These are phyloP conservation scores for Phialemonium atrogriseum DNA, from an alignment of 2,329 filamentous ascomycete genomes.

Conservation along the genomic window DNA sequence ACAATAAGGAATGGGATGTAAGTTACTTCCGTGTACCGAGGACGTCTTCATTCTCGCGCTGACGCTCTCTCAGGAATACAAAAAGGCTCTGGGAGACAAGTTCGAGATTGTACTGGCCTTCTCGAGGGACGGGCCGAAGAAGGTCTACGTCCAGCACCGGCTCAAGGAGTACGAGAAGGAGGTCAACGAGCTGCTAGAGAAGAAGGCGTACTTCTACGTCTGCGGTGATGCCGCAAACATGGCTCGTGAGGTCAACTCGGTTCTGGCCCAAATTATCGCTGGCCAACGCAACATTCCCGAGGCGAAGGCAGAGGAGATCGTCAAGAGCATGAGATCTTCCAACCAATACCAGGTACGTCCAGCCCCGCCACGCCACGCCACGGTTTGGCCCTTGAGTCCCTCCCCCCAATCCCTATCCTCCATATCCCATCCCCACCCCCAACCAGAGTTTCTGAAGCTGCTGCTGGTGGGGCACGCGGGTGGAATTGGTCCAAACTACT, in stretches of 20 bases:
- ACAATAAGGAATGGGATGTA: conserved; percentile 88
- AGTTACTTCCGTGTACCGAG: conserved; percentile 34
- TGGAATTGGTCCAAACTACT: neutral
- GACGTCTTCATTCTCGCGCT: conserved; percentile 6
- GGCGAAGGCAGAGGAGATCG: conserved; percentile 86
- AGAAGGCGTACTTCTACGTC: conserved; percentile 94
- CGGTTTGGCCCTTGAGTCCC: too few species aligned
- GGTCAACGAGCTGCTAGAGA: conserved; percentile 75
- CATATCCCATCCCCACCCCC: conserved; percentile 1
- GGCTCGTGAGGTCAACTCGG: conserved; percentile 85
- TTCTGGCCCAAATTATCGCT: conserved; percentile 80
- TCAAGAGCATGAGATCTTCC: conserved; percentile 90
- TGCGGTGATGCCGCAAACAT: conserved; percentile 97
- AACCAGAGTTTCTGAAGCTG: too few species aligned
- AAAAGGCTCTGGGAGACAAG: conserved; percentile 74
- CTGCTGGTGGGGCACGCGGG: neutral
- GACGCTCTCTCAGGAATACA: conserved; percentile 57
- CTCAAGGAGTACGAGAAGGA: conserved; percentile 76
- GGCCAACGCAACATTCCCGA: conserved; percentile 75
- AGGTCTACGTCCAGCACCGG: conserved; percentile 95
- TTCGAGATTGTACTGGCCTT: conserved; percentile 91
- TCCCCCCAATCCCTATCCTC: neutral
- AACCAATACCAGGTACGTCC: conserved; percentile 94
- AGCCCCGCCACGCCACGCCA: too few species aligned
- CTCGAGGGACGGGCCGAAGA: conserved; percentile 78